A percentile compares a stretch with the other conserved stretches of the same genome.
These are phyloP conservation scores for Diaporthe eres DNA, from an alignment of 2,329 filamentous ascomycete species.

Conservation along the genomic window DNA sequence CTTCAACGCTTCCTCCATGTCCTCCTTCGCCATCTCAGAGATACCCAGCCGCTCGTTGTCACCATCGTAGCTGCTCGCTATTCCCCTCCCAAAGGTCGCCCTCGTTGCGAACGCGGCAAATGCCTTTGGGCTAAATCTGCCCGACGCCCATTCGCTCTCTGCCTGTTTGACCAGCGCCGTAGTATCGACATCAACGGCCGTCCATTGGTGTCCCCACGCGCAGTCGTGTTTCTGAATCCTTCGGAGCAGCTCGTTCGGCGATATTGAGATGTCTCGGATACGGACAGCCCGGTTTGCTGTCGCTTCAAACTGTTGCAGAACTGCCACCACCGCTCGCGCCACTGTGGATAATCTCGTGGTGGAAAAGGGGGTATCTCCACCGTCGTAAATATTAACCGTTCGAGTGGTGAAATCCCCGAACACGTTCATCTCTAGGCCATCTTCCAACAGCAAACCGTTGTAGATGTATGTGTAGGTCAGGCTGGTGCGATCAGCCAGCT, in stretches of 20 bases:
- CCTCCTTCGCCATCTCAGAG: conserved; percentile 49
- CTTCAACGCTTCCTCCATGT: conserved; percentile 46
- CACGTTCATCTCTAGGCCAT: conserved; percentile 44
- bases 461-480: conserved; percentile 49
- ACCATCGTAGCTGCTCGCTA: background rate
- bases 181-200: background rate
- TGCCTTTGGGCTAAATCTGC: conserved; percentile 49
- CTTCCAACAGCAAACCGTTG: conserved; percentile 51
- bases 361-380: conserved; percentile 46
- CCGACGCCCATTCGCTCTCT: background rate
- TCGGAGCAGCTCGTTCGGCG: conserved; percentile 25
- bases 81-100: conserved; percentile 42
- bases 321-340: conserved; percentile 46
- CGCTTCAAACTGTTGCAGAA: conserved; percentile 47
- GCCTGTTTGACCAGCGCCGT: conserved; percentile 39
- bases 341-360: conserved; percentile 46
- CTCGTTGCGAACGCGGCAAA: conserved; percentile 44
- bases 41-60: conserved; percentile 58
- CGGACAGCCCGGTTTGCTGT: conserved; percentile 48
- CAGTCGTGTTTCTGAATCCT: conserved; percentile 1
- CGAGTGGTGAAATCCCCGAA: conserved; percentile 46
- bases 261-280: conserved; percentile 42
- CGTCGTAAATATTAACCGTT: conserved; percentile 44
- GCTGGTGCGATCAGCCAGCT: background rate
- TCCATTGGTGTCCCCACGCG: background rate